Evolutionary conservation across 1,139 yeast genomes (phyloP).

Genomic region (Suhomyces ambrosiae): DNA sequence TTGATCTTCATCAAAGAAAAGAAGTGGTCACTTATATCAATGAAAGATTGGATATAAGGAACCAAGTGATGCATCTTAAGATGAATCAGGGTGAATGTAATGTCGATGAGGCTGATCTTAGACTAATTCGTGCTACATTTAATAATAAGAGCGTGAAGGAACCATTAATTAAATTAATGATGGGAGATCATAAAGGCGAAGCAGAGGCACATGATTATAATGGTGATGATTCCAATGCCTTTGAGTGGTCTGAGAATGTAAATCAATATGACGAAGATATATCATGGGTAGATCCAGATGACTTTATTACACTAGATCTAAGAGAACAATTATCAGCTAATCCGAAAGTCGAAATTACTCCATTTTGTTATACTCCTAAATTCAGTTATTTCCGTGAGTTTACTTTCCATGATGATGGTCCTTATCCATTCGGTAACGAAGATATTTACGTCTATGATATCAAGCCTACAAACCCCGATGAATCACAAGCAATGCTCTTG

Average conservation of each 20-base stretch:
- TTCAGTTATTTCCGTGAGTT: slow-evolving; percentile 73
- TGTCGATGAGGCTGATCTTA: slow-evolving; percentile 67
- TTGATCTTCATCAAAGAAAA: slow-evolving; percentile 87
- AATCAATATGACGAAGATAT: slow-evolving; percentile 49
- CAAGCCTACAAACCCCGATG: slow-evolving; percentile 44
- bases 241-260: slow-evolving; percentile 26
- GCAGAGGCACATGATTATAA: slow-evolving; percentile 10
- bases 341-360: slow-evolving; percentile 61
- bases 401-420: slow-evolving; percentile 50
- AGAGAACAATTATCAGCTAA: slow-evolving; percentile 46
- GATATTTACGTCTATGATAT: slow-evolving; percentile 48
- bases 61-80: slow-evolving; percentile 56
- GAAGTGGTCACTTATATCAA: slow-evolving; percentile 64
- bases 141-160: slow-evolving; percentile 56
- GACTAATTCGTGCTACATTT: slow-evolving; percentile 70
- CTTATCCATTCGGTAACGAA: slow-evolving; percentile 70
- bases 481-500: slow-evolving; percentile 50
- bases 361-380: slow-evolving; percentile 73
- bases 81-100: slow-evolving; percentile 80
- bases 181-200: slow-evolving; percentile 25
- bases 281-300: slow-evolving; percentile 80
- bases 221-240: slow-evolving; percentile 3
- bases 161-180: slow-evolving; percentile 40
- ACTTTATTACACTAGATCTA: slow-evolving; percentile 73
- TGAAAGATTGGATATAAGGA: slow-evolving; percentile 57